These are phyloP conservation scores for Cruciata laevipes DNA, from an alignment of 257 asterid genomes.

Conservation along the genomic window DNA sequence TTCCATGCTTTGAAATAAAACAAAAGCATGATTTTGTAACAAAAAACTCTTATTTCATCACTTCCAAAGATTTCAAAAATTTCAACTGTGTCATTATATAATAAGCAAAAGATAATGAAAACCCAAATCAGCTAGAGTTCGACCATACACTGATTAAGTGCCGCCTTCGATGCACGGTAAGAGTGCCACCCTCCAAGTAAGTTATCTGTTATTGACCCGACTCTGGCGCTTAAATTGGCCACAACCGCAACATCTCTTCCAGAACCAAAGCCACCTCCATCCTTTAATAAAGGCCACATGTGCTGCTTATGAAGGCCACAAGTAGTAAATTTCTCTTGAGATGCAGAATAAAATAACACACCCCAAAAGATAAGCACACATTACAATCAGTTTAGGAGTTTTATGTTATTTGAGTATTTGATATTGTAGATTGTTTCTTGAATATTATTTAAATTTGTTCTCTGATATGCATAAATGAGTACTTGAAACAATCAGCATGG, in stretches of 20 bases:
- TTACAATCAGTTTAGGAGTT: background rate
- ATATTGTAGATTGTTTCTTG: background rate
- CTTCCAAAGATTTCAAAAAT: background rate
- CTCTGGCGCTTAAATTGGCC: slow-evolving; percentile 85
- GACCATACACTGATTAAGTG: slow-evolving; percentile 70
- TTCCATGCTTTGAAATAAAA: background rate
- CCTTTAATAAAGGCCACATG: slow-evolving; percentile 91
- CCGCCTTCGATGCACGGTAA: slow-evolving; percentile 81
- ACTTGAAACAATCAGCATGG: background rate
- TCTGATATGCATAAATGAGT: background rate
- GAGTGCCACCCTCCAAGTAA: slow-evolving; percentile 95
- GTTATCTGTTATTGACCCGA: slow-evolving; percentile 91
- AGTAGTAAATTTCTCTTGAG: slow-evolving; percentile 7
- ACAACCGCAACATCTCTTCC: slow-evolving; percentile 57
- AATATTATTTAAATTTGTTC: background rate
- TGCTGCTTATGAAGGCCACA: slow-evolving; percentile 45
- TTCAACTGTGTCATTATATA: background rate
- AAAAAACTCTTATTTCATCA: background rate
- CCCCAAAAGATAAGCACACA: background rate
- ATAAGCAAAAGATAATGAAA: slow-evolving; percentile 3
- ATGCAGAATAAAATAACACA: background rate
- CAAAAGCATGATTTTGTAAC: background rate
- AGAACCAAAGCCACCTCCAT: slow-evolving; percentile 67
- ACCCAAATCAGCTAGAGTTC: slow-evolving; percentile 3
- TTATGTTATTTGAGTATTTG: background rate